Base-by-base conservation (phyloP, 352 stramenopile genomes). In the Globisporangium canariense region DNA sequence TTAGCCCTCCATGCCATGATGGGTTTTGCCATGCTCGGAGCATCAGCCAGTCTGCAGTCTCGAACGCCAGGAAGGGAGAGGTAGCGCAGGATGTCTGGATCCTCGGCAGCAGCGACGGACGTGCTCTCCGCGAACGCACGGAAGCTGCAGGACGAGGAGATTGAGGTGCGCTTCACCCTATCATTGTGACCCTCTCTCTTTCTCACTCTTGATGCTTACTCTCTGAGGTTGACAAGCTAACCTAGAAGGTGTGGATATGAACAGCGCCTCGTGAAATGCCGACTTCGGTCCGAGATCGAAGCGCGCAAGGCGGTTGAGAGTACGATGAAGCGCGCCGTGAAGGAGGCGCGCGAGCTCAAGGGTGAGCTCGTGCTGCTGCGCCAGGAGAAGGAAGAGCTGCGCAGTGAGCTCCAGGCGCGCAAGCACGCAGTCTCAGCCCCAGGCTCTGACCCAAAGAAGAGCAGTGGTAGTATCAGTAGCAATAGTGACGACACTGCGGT, bases 261-360 rank as follows among this genome's bases (percentile, higher is more conserved):
- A 25, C 60, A 91, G 83, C 74, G 79, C 32, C 75, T 92, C 38
- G 83, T 90, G 25, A 92, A 92, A 73, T 92, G 81, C 68, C 83
- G 83, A 14, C 58, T 90, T 16, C 79, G 83, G 9, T 92, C 83
- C 34, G 83, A 92, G 70, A 79, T 86, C 11, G 81, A 92, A 58
- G 81, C 79, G 22, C 78, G 83, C 22, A 92, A 91, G 62, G 81
- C 83, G 1, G 77, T 74, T 0, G 81, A 92, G 57, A 83, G 69
- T 32, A 89, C 79, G 22, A 91, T 89, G 83, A 91, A 89, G 66
- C 79, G 81, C 8, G 83, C 81, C 1, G 81, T 92, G 30, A 78
- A 87, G 14, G 81, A 92, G 53, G 77, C 83, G 0, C 74, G 79
- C 1, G 83, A 92, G 62, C 64, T 92, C 47, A 92, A 92, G 70